These are phyloP conservation scores for Pestalotiopsis sp. DNA, from an alignment of 2,329 filamentous ascomycete species.

Conservation along the genomic window DNA sequence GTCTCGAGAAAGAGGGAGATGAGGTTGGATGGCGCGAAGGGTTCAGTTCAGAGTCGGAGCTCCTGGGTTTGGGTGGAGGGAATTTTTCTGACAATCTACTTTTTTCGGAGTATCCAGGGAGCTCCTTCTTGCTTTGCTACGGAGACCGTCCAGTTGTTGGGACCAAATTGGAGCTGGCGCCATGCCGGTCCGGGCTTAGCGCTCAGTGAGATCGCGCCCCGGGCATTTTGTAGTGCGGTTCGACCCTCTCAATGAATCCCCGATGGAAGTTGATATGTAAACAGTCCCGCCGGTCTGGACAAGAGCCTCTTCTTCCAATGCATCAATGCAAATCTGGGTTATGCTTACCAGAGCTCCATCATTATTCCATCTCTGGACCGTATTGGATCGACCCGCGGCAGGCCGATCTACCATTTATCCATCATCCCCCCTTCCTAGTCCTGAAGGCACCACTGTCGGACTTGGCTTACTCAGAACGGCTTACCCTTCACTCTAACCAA, in stretches of 20 bases:
- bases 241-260: background rate
- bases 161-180: background rate
- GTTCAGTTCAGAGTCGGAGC: conserved; percentile 5
- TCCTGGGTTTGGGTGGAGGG: conserved; percentile 12
- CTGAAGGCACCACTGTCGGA: background rate
- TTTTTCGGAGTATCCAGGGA: conserved; percentile 13
- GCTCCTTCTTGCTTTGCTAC: background rate
- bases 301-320: background rate
- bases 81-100: conserved; percentile 13
- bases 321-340: background rate
- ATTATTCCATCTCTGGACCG: no score
- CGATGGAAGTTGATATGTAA: background rate
- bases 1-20: background rate
- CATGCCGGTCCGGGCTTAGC: background rate
- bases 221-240: background rate
- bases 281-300: background rate
- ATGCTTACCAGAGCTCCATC: background rate
- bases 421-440: background rate
- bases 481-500: background rate
- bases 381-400: background rate
- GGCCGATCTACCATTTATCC: background rate
- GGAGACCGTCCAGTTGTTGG: background rate
- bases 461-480: background rate
- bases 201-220: background rate
- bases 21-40: conserved; percentile 5